Percentiles rank a stretch among this genome's conserved stretches.
These are phyloP conservation scores for Candida anglica DNA, from an alignment of 805 yeast species.

Conservation along the genomic window DNA sequence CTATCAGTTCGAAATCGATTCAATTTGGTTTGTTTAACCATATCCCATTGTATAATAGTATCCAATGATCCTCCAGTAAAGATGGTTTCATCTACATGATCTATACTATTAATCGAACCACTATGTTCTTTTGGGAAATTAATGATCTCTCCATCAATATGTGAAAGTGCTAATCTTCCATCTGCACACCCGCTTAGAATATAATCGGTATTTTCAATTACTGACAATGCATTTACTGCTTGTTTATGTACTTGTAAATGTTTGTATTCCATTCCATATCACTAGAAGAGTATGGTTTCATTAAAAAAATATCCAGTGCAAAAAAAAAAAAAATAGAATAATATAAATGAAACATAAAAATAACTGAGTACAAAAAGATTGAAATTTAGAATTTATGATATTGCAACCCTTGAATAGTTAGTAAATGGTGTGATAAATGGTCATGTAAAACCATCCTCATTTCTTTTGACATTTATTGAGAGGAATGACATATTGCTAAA, in stretches of 20 bases:
- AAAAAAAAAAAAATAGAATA: not conserved
- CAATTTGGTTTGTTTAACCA: constrained; percentile 10
- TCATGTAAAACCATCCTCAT: too few relatives aligned
- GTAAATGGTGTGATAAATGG: not conserved
- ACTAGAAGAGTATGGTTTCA: too few relatives aligned
- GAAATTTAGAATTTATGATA: not conserved
- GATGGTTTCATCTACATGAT: constrained; percentile 9
- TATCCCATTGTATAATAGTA: constrained; percentile 16
- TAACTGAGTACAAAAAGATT: not conserved
- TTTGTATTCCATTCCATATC: constrained; percentile 1
- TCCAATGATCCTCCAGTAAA: constrained; percentile 13
- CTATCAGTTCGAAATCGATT: constrained; percentile 5
- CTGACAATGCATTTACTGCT: constrained; percentile 13
- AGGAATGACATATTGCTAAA: too few relatives aligned
- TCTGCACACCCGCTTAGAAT: constrained; percentile 19
- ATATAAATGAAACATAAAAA: not conserved
- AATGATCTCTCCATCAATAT: constrained; percentile 5
- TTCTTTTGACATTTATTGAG: too few relatives aligned
- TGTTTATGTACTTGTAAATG: constrained; percentile 8
- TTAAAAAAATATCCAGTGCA: too few relatives aligned
- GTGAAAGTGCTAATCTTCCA: constrained; percentile 13
- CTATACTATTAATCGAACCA: constrained; percentile 14
- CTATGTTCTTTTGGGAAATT: constrained; percentile 14
- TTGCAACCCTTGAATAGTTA: not conserved
- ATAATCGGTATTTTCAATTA: constrained; percentile 11